phyloP scores from a whole-genome alignment of 2,329 filamentous ascomycete genomes.

The Trichoderma asperellum region DNA sequence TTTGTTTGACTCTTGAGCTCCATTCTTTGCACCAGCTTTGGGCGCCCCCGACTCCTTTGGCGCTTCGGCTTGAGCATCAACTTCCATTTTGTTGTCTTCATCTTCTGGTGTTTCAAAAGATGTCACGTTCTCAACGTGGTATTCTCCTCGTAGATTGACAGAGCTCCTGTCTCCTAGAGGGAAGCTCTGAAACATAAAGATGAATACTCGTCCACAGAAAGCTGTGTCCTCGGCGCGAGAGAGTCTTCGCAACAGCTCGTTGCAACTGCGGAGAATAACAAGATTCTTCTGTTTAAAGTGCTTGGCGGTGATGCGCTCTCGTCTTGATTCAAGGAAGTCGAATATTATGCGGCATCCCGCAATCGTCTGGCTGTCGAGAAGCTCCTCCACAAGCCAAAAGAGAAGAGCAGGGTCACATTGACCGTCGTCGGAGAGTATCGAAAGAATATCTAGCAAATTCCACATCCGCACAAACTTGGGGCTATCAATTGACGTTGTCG shows the following conservation, averaged over 20 bases:
- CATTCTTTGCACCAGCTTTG: constrained; percentile 46
- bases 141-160: constrained; percentile 94
- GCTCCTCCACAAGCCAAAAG: constrained; percentile 90
- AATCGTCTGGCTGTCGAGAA: constrained; percentile 95
- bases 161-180: constrained; percentile 96
- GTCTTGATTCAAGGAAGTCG: constrained; percentile 90
- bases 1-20: constrained; percentile 54
- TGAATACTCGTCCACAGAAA: constrained; percentile 96
- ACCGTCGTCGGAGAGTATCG: constrained; percentile 81
- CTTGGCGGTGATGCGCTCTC: constrained; percentile 81
- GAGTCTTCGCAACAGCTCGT: constrained; percentile 87
- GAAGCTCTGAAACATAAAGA: constrained; percentile 98
- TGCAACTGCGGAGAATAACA: constrained; percentile 90
- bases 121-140: constrained; percentile 93
- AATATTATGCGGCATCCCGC: constrained; percentile 89
- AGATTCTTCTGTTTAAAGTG: constrained; percentile 83
- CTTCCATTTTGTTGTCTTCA: constrained; percentile 59
- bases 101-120: constrained; percentile 63
- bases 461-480: constrained; percentile 82
- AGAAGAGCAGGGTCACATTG: constrained; percentile 77
- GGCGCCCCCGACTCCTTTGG: constrained; percentile 40
- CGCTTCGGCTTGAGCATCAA: constrained; percentile 57
- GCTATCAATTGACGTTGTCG: constrained; percentile 74
- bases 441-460: constrained; percentile 92
- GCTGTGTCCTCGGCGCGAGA: constrained; percentile 97